Base-by-base conservation (phyloP, 2,329 filamentous ascomycete species). In the Alternaria rosae region DNA sequence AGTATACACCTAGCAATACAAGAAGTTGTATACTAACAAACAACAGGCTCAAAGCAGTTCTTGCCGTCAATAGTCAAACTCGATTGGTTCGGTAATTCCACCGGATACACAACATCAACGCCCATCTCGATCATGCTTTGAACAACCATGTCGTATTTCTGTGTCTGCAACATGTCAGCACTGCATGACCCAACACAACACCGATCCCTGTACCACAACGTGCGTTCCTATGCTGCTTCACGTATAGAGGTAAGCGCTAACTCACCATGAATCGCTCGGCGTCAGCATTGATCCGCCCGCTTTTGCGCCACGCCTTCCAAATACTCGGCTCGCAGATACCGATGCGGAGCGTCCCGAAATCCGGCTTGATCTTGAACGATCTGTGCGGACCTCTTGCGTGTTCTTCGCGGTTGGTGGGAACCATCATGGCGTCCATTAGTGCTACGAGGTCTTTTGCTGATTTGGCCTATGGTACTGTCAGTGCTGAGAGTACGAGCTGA, bases 251-350 rank as follows among this genome's bases (percentile, higher is more conserved):
- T 38, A 44, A 44, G 21, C 43, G 47, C 47, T 21, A 52, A 70
- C 73, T 54, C 67, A 78, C 76, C 76, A 79, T 79, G 58, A 76
- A 78, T 52, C 73, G 68, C 68, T 79, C 75, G 17, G 76, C 76
- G 59, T 79, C 76, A 35, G 71, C 67, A 61, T 77, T 78, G 51
- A 76, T 74, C 52, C 76, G 61, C 32, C 74, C 74, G 55, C 70
- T 73, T 55, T 79, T 77, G n/a, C 71, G 66, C 73, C 76, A 76
- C 26, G 67, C 64, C 56, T 69, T 74, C 76, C 76, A 79, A 38
- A 79, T 76, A 5, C 70, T 72, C 17, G 76, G 76, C 54, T 78
- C 76, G 41, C 74, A 76, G 57, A 79, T 78, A 12, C 76, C 76
- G 32, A 78, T 76, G 25, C 75, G 66, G 25, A 79, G 68, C 32